Conservation (phyloP, 257 asterid species). For the Linaria vulgaris region DNA sequence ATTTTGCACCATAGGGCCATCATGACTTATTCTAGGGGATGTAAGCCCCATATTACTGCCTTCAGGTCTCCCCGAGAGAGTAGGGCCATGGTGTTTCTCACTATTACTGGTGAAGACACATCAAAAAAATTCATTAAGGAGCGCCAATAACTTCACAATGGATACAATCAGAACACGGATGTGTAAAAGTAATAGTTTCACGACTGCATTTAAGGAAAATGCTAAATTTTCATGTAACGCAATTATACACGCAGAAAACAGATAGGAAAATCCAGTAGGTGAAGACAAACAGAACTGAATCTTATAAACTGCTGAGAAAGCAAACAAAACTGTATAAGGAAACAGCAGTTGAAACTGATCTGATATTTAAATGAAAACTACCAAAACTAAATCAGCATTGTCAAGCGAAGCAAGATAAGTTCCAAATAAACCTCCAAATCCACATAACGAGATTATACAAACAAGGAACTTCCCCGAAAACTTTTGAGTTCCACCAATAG, state of each 20-base stretch:
- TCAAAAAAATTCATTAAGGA: conserved; percentile 26
- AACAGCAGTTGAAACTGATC: no score
- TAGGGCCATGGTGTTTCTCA: conserved; percentile 41
- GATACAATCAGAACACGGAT: conserved; percentile 1
- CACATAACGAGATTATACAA: no score
- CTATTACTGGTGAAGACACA: conserved; percentile 47
- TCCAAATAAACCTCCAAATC: no score
- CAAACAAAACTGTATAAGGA: background rate
- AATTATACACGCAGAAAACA: background rate
- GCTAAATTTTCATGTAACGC: background rate
- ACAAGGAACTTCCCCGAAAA: background rate
- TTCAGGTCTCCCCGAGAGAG: conserved; percentile 48
- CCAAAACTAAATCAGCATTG: no score
- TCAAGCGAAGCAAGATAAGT: no score
- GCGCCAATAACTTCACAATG: conserved; percentile 12
- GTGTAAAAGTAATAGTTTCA: conserved; percentile 13
- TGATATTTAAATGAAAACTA: no score
- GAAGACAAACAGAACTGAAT: conserved; percentile 13
- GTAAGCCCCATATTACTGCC: conserved; percentile 50
- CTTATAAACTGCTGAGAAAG: background rate
- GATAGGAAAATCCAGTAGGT: conserved; percentile 7
- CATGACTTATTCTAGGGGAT: conserved; percentile 72
- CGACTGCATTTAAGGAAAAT: background rate
- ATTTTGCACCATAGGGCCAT: conserved; percentile 49
- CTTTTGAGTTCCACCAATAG: background rate